Base-by-base conservation (phyloP, 1,284 basidiomycete genomes). In the Puccinia polysora region DNA sequence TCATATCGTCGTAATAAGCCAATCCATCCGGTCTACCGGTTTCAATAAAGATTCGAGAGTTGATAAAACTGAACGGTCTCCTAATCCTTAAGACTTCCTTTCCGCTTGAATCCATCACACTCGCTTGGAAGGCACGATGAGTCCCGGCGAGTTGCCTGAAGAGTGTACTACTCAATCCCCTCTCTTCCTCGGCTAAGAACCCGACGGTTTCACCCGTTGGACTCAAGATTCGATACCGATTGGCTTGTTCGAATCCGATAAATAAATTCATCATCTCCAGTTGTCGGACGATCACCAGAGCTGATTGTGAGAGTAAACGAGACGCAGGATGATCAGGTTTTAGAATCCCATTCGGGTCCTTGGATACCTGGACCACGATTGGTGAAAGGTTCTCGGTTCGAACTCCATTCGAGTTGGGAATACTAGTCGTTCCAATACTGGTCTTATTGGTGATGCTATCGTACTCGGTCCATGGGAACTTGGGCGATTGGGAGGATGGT, bases 241-340 rank as follows among this genome's bases (percentile, higher is more conserved):
- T 92, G 1, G 89, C 84, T 78, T 92, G 88, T 78, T 92, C 90
- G 76, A 89, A 91, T 0, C 90, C 90, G 74, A 88, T 79, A 78
- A 92, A 90, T 38, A 93, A 84, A 76, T 90, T 91, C 56, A 91
- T 79, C 89, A 90, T 91, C 80, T 91, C 90, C 65, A 91, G 81
- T 77, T 90, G 88, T 73, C 89, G 89, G 10, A 58, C 59, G 25
- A 72, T 38, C 15, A 65, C 68, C 47, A 65, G 23, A 7, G 55
- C 28, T 12, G 53, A 47, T 40, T 69, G 40, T 0, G 65, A 43
- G 4, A 69, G 45, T 38, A 69, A 34, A 6, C 8, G 25, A n/a
- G 52, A n/a, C 28, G 52, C 50, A 6, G 64, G 50, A 43, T 56
- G 34, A 15, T 36, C 18, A 4, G 34, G 0, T 52, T 67, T 25